Evolutionary conservation across 1,284 basidiomycete genomes (phyloP), one percentile per base, ranked within the genome.

Genomic region (Marasmius tenuissimus): DNA sequence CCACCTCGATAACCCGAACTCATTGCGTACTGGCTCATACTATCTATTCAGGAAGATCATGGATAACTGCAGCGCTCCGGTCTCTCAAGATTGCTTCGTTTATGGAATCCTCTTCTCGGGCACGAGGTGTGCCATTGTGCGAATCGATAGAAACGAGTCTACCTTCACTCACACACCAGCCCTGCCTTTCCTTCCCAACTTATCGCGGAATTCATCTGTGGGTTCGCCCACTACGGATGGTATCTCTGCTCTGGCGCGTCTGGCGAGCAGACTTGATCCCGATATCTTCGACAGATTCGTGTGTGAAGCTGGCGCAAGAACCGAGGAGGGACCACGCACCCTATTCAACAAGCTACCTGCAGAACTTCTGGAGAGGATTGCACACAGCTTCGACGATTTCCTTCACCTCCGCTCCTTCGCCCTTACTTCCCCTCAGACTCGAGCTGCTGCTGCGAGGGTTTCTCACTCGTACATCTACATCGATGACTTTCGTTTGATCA

Each of bases 321-420:
- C 76, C 72, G 64, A 70, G 47, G 9, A 9, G 16, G 9, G 9
- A 9, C 39, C 9, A 9, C 9, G 39, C 39, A 16, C 9, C 16
- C 16, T 40, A 16, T 40, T 40, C 39, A 16, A 40, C 9, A 40
- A 16, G 16, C 39, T 40, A 9, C 39, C 39, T 9, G 16, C 39
- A 9, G 39, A 40, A 16, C 39, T 40, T 16, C 9, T 40, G 9
- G 39, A 40, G 9, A 40, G 16, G 39, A 40, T 40, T 61, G 63
- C 38, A 40, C 71, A 63, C 60, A 76, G 71, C 65, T 73, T 60
- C 57, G 69, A 73, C 79, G 77, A 69, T 38, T 54, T 54, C 52
- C 52, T 38, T 78, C 78, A 5, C 82, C 84, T 0, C 88, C 87
- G 8, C 91, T 9, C 9, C 16, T 40, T 40, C 16, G n/a, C n/a